These are phyloP conservation scores for Thoreauomyces humboldtii DNA, from an alignment of 192 early-diverging fungal genomes.

Conservation along the genomic window DNA sequence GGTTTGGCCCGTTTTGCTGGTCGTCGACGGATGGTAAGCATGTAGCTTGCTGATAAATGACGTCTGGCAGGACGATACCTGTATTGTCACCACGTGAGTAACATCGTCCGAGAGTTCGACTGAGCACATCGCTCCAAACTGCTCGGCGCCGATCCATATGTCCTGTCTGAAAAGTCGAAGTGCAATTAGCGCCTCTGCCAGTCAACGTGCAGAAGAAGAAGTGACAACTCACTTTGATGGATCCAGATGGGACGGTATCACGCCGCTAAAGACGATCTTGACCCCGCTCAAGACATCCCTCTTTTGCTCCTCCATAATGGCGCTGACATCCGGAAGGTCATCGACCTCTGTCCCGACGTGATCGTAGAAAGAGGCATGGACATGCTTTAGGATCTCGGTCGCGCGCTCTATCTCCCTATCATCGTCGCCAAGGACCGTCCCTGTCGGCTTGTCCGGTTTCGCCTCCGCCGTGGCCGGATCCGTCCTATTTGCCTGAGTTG, in stretches of 20 bases:
- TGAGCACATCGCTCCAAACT: slow-evolving; percentile 81
- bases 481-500: background rate
- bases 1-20: background rate
- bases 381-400: slow-evolving; percentile 55
- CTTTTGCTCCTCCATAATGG: slow-evolving; percentile 64
- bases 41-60: background rate
- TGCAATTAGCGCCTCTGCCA: background rate
- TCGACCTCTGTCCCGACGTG: background rate
- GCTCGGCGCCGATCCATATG: slow-evolving; percentile 73
- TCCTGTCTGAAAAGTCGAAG: slow-evolving; percentile 50
- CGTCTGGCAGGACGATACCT: slow-evolving; percentile 60
- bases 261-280: slow-evolving; percentile 74
- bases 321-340: slow-evolving; percentile 33
- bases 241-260: slow-evolving; percentile 70
- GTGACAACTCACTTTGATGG: slow-evolving; percentile 16
- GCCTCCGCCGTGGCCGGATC: background rate
- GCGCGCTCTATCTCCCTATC: slow-evolving; percentile 45
- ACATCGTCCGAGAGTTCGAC: slow-evolving; percentile 56
- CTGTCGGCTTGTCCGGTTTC: background rate
- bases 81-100: slow-evolving; percentile 88
- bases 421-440: slow-evolving; percentile 29
- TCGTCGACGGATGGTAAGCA: background rate
- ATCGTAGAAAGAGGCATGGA: slow-evolving; percentile 71
- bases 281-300: slow-evolving; percentile 61
- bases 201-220: too few relatives aligned